Evolutionary conservation across 768 basidiomycete species (phyloP), one percentile per base, ranked within the genome.

Genomic region (Mycena crocata): DNA sequence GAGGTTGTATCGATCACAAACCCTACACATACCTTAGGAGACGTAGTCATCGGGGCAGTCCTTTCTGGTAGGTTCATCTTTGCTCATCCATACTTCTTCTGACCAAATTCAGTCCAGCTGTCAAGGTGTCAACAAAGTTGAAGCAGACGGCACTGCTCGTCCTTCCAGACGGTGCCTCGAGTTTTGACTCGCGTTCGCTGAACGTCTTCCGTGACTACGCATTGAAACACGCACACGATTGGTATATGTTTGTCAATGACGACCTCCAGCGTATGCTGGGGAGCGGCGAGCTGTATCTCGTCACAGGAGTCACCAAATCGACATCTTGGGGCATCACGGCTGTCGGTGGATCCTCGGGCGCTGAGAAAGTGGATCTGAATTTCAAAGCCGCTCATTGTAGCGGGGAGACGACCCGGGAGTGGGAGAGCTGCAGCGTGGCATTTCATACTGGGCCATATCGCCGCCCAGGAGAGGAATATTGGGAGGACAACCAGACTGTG

Each of bases 111-210:
- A 34, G 46, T 7, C 46, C 46, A 6, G 46, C 50, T 9, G 34
- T 59, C 12, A 46, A 67, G 26, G 57, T 37, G 54, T 54, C 46
- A 30, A 58, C 55, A 15, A 19, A 31, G 32, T 62, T 39, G 15
- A 61, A 62, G 23, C n/a, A 45, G 32, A 60, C 64, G 17, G 61
- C 57, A 3, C 8, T 71, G 34, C 50, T 71, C 10, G 21, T 37
- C 26, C 57, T 68, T 7, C 69, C 67, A 17, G 44, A 60, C n/a
- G 69, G 69, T 12, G 54, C 67, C 10, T 68, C 57, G 5, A 35
- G 57, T 12, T 31, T 23, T 17, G 57, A 68, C 45, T 39, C 42
- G 7, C 48, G 50, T 10, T 23, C 28, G 24, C 12, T 52, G 13
- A 14, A 42, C 24, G 60, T 6, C 26, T 57, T 66, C 39, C 58